Conservation (phyloP, 2,329 filamentous ascomycete genomes). For the Arthroderma sp. region DNA sequence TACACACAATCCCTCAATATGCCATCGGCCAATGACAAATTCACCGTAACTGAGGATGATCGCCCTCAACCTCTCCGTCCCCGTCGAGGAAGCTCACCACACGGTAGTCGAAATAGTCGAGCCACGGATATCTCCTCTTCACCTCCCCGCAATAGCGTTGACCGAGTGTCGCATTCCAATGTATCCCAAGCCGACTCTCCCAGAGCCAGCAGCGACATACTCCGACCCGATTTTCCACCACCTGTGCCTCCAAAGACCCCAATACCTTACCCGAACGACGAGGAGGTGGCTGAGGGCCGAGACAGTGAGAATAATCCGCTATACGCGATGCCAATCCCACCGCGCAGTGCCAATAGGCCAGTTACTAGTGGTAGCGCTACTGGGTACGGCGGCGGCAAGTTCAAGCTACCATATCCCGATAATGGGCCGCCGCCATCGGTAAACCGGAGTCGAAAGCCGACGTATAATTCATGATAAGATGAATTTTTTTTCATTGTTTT, state of each 20-base stretch:
- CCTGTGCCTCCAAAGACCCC: conserved; percentile 68
- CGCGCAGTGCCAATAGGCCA: conserved; percentile 19
- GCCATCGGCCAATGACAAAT: conserved; percentile 53
- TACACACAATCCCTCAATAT: conserved; percentile 23
- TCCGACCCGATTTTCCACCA: conserved; percentile 37
- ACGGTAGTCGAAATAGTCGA: conserved; percentile 11
- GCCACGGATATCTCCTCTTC: conserved; percentile 4
- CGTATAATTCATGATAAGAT: conserved; percentile 34
- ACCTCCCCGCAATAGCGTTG: conserved; percentile 26
- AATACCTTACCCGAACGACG: conserved; percentile 39
- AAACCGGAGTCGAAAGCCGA: conserved; percentile 76
- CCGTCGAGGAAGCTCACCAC: conserved; percentile 19
- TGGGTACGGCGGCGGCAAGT: conserved; percentile 3
- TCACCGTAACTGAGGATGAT: conserved; percentile 51
- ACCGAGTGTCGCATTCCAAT: conserved; percentile 18
- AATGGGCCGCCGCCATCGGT: conserved; percentile 72
- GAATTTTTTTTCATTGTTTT: not conserved
- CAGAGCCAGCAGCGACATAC: conserved; percentile 23
- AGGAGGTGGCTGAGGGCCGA: conserved; percentile 14
- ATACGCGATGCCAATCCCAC: conserved; percentile 22
- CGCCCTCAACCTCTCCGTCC: conserved; percentile 33
- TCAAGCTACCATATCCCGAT: conserved; percentile 60
- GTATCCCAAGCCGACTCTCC: conserved; percentile 18
- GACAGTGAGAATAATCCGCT: conserved; percentile 2
- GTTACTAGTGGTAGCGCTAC: conserved; percentile 1